Evolutionary conservation across 176 grass and related monocot species (phyloP), one percentile per base, ranked within the genome.

Genomic region (Dendrocalamus sinicus): DNA sequence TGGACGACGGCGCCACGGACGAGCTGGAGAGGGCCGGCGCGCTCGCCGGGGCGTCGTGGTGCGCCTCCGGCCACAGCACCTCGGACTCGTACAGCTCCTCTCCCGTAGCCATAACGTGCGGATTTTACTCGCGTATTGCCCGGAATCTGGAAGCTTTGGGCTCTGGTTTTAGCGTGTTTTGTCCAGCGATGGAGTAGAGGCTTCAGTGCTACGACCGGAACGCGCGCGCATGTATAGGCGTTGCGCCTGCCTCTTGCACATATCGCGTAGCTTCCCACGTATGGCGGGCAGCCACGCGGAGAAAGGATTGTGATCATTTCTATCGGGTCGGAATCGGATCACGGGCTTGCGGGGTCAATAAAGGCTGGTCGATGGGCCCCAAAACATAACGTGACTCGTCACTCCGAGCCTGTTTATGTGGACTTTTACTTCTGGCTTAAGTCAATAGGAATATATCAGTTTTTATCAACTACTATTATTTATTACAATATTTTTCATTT

Each of bases 71-170:
- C 87, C 89, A 94, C 90, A 94, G 45, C 77, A 94, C 89, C 60
- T 94, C 90, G 67, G 77, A 79, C 83, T 92, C 90, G 86, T 14
- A 77, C 14, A 92, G 81, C 87, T 94, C 92, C 64, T 67, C 92
- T 9, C n/a, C 77, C 50, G 39, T 86, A 20, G 79, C 72, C 92
- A 92, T 89, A 8, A 15, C 39, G 35, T 46, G 77, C 13, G 24
- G 51, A 51, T 15, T 15, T 3, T 46, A 2, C 76, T 78, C 57
- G 39, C n/a, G 76, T 77, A 3, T 24, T 26, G 1, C 37, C 3
- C 35, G 35, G 58, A 47, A 7, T 6, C 9, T 64, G 9, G 77
- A 19, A 46, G 39, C 57, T 82, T 39, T 47, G 57, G 9, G 43
- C 10, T 76, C 9, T 64, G 54, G 63, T 41, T 43, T 43, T 72